Conservation (phyloP, 2,329 filamentous ascomycete species). For the Xylaria polymorpha region DNA sequence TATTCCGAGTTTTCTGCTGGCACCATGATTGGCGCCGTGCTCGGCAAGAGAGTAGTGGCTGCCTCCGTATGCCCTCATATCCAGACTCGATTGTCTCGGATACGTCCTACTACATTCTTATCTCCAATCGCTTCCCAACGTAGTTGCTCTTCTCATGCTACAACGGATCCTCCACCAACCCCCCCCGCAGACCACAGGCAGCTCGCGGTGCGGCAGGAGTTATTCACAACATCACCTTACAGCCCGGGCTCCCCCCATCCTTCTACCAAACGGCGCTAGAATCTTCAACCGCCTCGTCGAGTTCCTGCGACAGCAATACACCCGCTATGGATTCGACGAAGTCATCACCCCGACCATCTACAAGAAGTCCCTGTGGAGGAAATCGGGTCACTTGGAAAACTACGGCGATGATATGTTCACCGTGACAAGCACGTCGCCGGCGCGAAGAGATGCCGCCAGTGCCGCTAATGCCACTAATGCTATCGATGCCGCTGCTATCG, state of each 20-base stretch:
- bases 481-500: too few relatives aligned
- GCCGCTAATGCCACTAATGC: too few relatives aligned
- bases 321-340: constrained; percentile 86
- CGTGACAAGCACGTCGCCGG: constrained; percentile 68
- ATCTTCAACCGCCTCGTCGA: constrained; percentile 86
- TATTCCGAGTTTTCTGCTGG: not conserved
- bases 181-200: constrained; percentile 66
- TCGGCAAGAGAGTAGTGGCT: constrained; percentile 40
- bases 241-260: constrained; percentile 86
- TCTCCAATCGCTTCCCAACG: constrained; percentile 29
- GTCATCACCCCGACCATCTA: constrained; percentile 92
- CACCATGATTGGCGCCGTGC: constrained; percentile 44
- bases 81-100: constrained; percentile 35
- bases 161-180: constrained; percentile 43
- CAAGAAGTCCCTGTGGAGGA: constrained; percentile 87
- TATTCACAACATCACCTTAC: constrained; percentile 82
- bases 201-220: constrained; percentile 73
- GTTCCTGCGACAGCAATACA: constrained; percentile 86
- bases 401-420: constrained; percentile 94
- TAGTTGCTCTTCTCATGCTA: constrained; percentile 49
- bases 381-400: constrained; percentile 87
- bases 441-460: constrained; percentile 52
- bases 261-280: constrained; percentile 82
- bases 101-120: constrained; percentile 25
- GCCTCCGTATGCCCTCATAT: constrained; percentile 33